Conservation (phyloP, 805 yeast species). For the Sugiyamaella americana region DNA sequence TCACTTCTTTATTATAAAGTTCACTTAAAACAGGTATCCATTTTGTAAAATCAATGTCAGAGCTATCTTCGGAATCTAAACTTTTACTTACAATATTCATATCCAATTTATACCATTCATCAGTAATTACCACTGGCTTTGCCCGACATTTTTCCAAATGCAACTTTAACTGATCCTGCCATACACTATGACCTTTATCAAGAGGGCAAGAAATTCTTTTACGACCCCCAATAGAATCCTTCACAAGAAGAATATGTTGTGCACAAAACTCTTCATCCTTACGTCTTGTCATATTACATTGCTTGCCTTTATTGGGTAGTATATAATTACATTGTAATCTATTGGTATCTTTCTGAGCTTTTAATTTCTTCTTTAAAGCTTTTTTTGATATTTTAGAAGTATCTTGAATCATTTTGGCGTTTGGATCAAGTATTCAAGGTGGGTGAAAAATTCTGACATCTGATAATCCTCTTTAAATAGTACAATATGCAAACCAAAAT, state of each 20-base stretch:
- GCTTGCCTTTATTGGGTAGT: constrained; percentile 39
- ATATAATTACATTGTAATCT: constrained; percentile 20
- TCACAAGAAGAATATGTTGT: constrained; percentile 43
- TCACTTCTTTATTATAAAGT: constrained; percentile 8
- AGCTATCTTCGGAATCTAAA: constrained; percentile 21
- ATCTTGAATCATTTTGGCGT: too few relatives aligned
- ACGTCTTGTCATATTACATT: constrained; percentile 57
- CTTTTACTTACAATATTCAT: constrained; percentile 35
- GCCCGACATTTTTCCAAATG: constrained; percentile 57
- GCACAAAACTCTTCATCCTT: constrained; percentile 49
- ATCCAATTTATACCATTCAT: constrained; percentile 45
- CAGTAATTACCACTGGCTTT: constrained; percentile 23
- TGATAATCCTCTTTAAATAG: too few relatives aligned
- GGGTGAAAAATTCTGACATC: too few relatives aligned
- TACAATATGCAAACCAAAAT: too few relatives aligned
- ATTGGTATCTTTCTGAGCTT: constrained; percentile 7
- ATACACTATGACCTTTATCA: constrained; percentile 68
- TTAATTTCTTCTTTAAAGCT: too few relatives aligned
- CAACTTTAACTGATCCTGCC: constrained; percentile 47
- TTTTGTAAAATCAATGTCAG: constrained; percentile 8
- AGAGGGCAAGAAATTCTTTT: constrained; percentile 66
- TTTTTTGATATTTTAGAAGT: too few relatives aligned
- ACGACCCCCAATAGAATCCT: constrained; percentile 17
- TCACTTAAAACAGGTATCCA: constrained; percentile 29
- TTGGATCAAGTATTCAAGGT: too few relatives aligned